phyloP scores from a whole-genome alignment of 2,329 filamentous ascomycete genomes.

The Colletotrichum musicola region DNA sequence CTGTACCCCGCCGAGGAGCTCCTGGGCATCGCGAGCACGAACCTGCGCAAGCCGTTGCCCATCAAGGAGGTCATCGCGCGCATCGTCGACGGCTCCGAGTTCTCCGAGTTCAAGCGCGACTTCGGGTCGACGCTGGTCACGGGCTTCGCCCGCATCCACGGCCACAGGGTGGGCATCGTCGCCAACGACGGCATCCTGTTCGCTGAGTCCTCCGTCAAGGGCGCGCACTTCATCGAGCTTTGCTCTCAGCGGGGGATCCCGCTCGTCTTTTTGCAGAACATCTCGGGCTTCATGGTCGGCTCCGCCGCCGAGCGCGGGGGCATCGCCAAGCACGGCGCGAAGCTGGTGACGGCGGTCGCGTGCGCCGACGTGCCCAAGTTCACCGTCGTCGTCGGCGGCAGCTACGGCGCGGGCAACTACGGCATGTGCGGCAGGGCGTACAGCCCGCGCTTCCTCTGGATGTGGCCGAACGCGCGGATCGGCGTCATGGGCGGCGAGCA shows the following conservation, averaged over 20 bases:
- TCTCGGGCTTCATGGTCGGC: slow-evolving; percentile 98
- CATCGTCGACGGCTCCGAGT: slow-evolving; percentile 90
- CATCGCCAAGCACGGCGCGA: slow-evolving; percentile 97
- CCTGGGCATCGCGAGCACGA: slow-evolving; percentile 89
- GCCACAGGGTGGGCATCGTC: slow-evolving; percentile 90
- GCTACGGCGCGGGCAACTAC: slow-evolving; percentile 95
- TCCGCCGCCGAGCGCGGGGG: slow-evolving; percentile 91
- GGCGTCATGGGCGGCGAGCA: slow-evolving; percentile 97
- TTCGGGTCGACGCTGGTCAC: slow-evolving; percentile 93
- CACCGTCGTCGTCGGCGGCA: slow-evolving; percentile 94
- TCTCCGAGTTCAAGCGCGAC: slow-evolving; percentile 93
- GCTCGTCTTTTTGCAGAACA: slow-evolving; percentile 95
- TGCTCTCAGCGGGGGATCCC: slow-evolving; percentile 92
- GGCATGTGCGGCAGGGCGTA: slow-evolving; percentile 98
- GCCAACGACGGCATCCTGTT: slow-evolving; percentile 98
- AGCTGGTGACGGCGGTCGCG: slow-evolving; percentile 94
- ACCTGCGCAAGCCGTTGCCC: slow-evolving; percentile 86
- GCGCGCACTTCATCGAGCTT: slow-evolving; percentile 96
- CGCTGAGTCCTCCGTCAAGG: slow-evolving; percentile 89
- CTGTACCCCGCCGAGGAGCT: slow-evolving; percentile 85
- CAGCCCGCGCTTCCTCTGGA: slow-evolving; percentile 90
- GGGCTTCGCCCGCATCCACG: slow-evolving; percentile 90
- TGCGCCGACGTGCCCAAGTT: slow-evolving; percentile 97
- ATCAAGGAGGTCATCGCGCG: slow-evolving; percentile 93
- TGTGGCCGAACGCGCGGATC: slow-evolving; percentile 97